A percentile compares a stretch with the other conserved stretches of the same genome.
Evolutionary conservation across 306 rosid genomes (phyloP).

Genomic region (Psophocarpus tetragonolobus): DNA sequence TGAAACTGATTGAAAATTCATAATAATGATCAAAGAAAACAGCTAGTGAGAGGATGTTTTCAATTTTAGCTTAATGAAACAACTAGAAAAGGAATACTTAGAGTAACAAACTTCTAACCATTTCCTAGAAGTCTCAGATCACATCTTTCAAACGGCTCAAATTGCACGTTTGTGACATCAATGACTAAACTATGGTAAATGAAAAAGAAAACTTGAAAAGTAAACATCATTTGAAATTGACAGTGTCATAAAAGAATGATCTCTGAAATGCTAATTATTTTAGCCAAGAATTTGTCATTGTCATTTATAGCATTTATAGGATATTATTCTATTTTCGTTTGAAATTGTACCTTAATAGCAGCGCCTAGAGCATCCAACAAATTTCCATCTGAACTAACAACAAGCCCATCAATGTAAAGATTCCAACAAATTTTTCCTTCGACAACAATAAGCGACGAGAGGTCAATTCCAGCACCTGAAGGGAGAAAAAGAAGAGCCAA

Average conservation of each 20-base stretch:
- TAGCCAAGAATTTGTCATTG: not conserved
- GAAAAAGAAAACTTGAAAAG: not conserved
- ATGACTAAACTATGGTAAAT: conserved; percentile 11
- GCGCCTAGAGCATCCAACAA: conserved; percentile 84
- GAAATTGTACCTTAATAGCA: conserved; percentile 77
- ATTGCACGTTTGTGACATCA: not conserved
- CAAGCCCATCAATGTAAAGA: conserved; percentile 87
- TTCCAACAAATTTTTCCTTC: conserved; percentile 95
- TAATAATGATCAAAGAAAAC: not conserved
- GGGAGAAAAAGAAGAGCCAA: not conserved
- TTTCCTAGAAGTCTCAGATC: not conserved
- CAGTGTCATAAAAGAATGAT: not conserved
- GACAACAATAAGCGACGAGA: conserved; percentile 64
- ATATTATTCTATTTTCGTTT: not conserved
- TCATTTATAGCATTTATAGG: conserved; percentile 12
- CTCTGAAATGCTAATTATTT: not conserved
- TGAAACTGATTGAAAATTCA: not conserved
- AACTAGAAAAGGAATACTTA: not conserved
- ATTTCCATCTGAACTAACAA: conserved; percentile 86
- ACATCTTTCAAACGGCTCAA: conserved; percentile 3
- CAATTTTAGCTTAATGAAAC: not conserved
- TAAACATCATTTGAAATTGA: not conserved
- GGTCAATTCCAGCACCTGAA: conserved; percentile 86
- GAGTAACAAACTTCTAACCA: not conserved
- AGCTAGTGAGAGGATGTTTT: not conserved